Percentiles rank a stretch among this genome's conserved stretches.
Evolutionary conservation across 106 monocot species (phyloP).

Genomic region (Ottelia alismoides): DNA sequence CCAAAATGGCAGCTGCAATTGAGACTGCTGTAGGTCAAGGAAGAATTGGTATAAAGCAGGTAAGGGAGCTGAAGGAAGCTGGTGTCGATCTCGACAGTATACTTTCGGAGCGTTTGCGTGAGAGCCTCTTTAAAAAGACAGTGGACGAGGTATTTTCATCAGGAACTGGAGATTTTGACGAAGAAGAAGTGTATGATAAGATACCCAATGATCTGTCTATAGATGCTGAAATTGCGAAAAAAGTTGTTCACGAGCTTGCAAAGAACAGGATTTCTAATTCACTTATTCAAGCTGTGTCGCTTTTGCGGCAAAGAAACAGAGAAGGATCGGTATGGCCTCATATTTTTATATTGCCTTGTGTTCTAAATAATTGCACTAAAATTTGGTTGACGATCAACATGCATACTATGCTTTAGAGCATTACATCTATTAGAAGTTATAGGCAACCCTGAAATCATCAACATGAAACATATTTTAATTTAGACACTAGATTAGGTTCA

Average conservation of each 20-base stretch:
- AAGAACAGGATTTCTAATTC: slow-evolving; percentile 68
- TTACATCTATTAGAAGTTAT: no score
- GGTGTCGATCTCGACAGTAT: slow-evolving; percentile 74
- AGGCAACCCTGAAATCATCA: no score
- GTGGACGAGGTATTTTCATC: slow-evolving; percentile 89
- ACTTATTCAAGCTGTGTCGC: slow-evolving; percentile 81
- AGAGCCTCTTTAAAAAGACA: slow-evolving; percentile 75
- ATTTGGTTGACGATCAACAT: no score
- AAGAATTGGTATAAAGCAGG: slow-evolving; percentile 72
- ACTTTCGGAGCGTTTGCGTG: slow-evolving; percentile 70
- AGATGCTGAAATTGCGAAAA: slow-evolving; percentile 54
- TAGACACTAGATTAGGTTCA: no score
- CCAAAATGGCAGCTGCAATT: slow-evolving; percentile 90
- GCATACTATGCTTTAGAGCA: no score
- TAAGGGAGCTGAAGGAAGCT: slow-evolving; percentile 78
- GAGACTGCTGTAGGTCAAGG: slow-evolving; percentile 85
- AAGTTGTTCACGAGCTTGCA: slow-evolving; percentile 68
- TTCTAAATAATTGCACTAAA: no score
- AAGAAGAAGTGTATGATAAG: slow-evolving; percentile 71
- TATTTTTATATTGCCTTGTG: no score
- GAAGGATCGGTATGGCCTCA: slow-evolving; percentile 66
- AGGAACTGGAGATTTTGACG: slow-evolving; percentile 82
- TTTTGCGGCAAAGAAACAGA: slow-evolving; percentile 67
- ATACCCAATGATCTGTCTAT: slow-evolving; percentile 78
- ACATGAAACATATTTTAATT: no score